phyloP scores from a whole-genome alignment of 129 eudicot genomes.

The Centrapalus pauciflorus region DNA sequence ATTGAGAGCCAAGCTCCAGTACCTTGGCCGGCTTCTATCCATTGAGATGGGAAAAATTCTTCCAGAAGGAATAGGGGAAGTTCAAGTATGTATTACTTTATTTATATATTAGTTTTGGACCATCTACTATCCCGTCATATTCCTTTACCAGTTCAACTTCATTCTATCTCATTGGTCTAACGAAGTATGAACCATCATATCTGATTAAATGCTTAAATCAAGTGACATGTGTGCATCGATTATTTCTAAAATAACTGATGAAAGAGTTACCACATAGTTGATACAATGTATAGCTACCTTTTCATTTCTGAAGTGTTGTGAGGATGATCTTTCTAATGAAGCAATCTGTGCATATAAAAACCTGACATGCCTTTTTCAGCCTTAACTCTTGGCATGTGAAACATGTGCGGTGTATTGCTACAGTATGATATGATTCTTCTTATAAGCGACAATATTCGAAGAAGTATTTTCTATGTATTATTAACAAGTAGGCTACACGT shows the following conservation, averaged over 20 bases:
- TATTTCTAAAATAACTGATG: not conserved
- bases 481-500: too few species aligned
- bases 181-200: not conserved
- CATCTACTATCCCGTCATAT: not conserved
- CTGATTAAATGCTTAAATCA: not conserved
- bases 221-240: not conserved
- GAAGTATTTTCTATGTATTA: too few species aligned
- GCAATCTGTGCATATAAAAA: not conserved
- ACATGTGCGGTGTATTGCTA: not conserved
- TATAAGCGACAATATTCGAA: too few species aligned
- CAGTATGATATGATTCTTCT: too few species aligned
- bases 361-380: not conserved
- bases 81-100: constrained; percentile 60
- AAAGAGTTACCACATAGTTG: not conserved
- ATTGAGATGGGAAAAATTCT: constrained; percentile 98
- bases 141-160: not conserved
- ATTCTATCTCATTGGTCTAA: not conserved
- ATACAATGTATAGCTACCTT: too few species aligned
- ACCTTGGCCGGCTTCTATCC: constrained; percentile 88
- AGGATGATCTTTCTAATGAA: not conserved
- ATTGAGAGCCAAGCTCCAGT: constrained; percentile 68
- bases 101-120: not conserved
- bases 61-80: constrained; percentile 99
- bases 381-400: not conserved
- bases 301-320: not conserved